Percentiles rank a stretch among this genome's conserved stretches.
Evolutionary conservation across 805 yeast species (phyloP).

Genomic region (Saturnispora saitoi): DNA sequence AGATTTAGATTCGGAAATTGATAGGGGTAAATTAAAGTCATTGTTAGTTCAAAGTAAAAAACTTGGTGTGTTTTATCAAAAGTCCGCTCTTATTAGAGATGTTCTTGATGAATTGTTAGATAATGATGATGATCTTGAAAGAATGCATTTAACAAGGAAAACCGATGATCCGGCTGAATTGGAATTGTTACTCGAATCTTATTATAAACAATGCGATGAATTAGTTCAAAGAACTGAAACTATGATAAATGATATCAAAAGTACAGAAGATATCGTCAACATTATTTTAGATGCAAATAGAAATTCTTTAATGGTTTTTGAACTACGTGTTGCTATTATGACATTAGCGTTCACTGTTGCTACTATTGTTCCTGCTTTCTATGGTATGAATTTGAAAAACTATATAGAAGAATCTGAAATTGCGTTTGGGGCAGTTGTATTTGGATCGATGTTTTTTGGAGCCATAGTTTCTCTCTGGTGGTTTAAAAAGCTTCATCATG

Average conservation of each 20-base stretch:
- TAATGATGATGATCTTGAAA: conserved; percentile 75
- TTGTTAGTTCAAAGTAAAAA: conserved; percentile 65
- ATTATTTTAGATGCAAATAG: conserved; percentile 87
- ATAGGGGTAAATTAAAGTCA: conserved; percentile 65
- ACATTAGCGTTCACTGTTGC: conserved; percentile 83
- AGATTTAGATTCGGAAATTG: conserved; percentile 71
- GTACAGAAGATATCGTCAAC: conserved; percentile 89
- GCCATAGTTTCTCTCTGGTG: conserved; percentile 44
- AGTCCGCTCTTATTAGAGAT: conserved; percentile 64
- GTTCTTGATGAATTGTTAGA: conserved; percentile 79
- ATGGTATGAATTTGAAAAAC: conserved; percentile 79
- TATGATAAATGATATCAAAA: conserved; percentile 69
- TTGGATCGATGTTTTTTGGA: conserved; percentile 46
- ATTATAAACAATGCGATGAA: conserved; percentile 88
- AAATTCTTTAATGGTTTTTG: conserved; percentile 81
- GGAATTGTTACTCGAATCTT: conserved; percentile 81
- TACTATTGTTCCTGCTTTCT: conserved; percentile 76
- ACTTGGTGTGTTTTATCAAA: conserved; percentile 65
- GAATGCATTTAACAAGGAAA: conserved; percentile 60
- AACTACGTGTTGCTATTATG: conserved; percentile 72
- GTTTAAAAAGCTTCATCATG: conserved; percentile 47
- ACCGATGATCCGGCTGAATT: conserved; percentile 47
- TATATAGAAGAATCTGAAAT: conserved; percentile 59
- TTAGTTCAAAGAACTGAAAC: conserved; percentile 87
- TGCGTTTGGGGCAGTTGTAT: conserved; percentile 56